Base-by-base conservation (phyloP, 2,329 filamentous ascomycete genomes). In the Curvularia lunata region DNA sequence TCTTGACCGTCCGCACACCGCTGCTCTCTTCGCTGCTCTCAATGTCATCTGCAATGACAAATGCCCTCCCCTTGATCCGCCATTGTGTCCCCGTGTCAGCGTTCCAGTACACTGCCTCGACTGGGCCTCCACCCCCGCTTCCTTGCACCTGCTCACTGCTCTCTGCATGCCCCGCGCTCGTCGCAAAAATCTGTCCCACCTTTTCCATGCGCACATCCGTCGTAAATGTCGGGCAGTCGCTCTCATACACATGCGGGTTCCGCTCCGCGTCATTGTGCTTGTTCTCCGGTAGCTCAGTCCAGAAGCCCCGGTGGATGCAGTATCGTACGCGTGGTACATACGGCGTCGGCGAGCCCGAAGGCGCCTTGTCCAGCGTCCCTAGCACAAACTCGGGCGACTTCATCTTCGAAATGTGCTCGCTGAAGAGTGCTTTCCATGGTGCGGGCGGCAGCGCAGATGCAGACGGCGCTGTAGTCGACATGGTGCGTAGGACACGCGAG, bases 131-230 rank as follows among this genome's bases (percentile, higher is more conserved):
- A 34, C 88, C 84, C 9, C 87, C 87, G 61, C 81, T 83, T 54
- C 86, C 80, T 60, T 77, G 73, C 38, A 72, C 67, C 59, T 77
- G 81, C 63, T 67, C 79, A 5, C 70, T 72, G 32, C 77, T 76
- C 30, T 78, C 74, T 6, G 82, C 82, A 50, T 82, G 77, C 7
- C 79, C 82, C 23, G 77, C 73, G 10, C 79, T 80, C 5, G 78
- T 82, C 5, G 78, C 80, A 61, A 88, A 85, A 3, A 98, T 77
- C 76, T 97, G 89, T 2, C 82, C 80, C 0, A 90, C 82, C 81
- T 98, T 98, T 58, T 88, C 84, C 91, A 96, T 97, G 45, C 94
- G 86, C 8, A 86, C 86, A 75, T 98, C 95, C 0, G 92, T 97
- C 1, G 94, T 97, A 70, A 97, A 88, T 0, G 90, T 89, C 3